Conservation (phyloP, 148 eudicot genomes). For the Mesembryanthemum crystallinum region DNA sequence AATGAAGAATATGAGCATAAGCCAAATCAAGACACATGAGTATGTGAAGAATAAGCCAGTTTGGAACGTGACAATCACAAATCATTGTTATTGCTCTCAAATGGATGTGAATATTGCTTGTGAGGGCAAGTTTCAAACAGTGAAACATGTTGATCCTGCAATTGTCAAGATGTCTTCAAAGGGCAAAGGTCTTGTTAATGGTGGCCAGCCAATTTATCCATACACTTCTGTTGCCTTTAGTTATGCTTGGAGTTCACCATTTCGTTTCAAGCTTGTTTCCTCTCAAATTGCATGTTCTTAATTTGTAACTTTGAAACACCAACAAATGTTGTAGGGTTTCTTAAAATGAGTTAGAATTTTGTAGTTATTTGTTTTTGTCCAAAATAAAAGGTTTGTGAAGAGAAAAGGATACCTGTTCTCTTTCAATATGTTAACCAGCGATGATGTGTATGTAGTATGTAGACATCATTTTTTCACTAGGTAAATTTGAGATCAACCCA, state of each 20-base stretch:
- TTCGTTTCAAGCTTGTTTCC: constrained; percentile 25
- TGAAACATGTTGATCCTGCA: constrained; percentile 19
- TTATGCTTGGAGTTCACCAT: constrained; percentile 28
- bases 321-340: neutral
- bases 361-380: no score
- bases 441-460: no score
- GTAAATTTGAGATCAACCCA: no score
- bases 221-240: constrained; percentile 25
- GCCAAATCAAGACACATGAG: constrained; percentile 13
- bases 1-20: constrained; percentile 19
- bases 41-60: constrained; percentile 12
- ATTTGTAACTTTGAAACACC: neutral
- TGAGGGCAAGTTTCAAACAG: constrained; percentile 9
- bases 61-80: constrained; percentile 31
- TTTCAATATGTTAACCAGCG: no score
- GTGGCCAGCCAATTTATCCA: constrained; percentile 28
- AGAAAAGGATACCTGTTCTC: no score
- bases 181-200: constrained; percentile 19
- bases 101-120: constrained; percentile 19
- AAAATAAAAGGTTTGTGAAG: no score
- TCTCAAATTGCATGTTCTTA: constrained; percentile 34
- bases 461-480: no score
- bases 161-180: constrained; percentile 13
- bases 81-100: constrained; percentile 33
- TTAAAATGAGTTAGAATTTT: neutral